These are phyloP conservation scores for Escovopsis weberi DNA, from an alignment of 2,329 filamentous ascomycete genomes.

Conservation along the genomic window DNA sequence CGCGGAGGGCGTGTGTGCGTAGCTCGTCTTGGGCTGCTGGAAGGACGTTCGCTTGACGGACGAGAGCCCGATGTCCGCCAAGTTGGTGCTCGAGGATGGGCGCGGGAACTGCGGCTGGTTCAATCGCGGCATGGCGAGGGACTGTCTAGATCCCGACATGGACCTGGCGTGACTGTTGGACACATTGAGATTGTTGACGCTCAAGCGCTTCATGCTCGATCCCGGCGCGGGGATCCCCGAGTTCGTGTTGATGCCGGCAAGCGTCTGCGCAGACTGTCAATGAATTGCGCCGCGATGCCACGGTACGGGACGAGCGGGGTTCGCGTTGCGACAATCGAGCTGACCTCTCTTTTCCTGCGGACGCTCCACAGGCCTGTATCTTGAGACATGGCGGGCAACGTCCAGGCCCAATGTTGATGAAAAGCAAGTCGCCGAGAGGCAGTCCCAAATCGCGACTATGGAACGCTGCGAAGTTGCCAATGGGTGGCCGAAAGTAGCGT, in stretches of 20 bases:
- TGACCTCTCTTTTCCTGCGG: constrained; percentile 79
- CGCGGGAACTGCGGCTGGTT: constrained; percentile 79
- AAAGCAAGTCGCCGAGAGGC: too few species aligned
- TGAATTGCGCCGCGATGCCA: constrained; percentile 7
- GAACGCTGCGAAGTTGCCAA: too few species aligned
- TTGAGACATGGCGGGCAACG: constrained; percentile 58
- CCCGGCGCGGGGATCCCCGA: constrained; percentile 78
- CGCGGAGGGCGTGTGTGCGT: constrained; percentile 37
- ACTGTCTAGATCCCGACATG: constrained; percentile 69
- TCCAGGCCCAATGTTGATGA: too few species aligned
- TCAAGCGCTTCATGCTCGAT: constrained; percentile 88
- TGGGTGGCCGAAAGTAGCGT: too few species aligned
- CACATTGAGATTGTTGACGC: constrained; percentile 56
- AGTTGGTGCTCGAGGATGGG: constrained; percentile 67
- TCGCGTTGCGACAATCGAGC: constrained; percentile 10
- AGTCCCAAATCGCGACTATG: too few species aligned
- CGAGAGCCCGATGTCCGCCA: constrained; percentile 65
- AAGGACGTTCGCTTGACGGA: constrained; percentile 74
- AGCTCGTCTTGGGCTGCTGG: constrained; percentile 57
- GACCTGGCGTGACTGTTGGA: constrained; percentile 58
- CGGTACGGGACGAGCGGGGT: not conserved
- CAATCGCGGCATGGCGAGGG: constrained; percentile 69
- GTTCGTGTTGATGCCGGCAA: constrained; percentile 71
- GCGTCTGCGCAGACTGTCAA: constrained; percentile 45
- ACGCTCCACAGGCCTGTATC: constrained; percentile 82